Conservation (phyloP, 495 filamentous ascomycete species). For the Hypoxylon subgilvum region DNA sequence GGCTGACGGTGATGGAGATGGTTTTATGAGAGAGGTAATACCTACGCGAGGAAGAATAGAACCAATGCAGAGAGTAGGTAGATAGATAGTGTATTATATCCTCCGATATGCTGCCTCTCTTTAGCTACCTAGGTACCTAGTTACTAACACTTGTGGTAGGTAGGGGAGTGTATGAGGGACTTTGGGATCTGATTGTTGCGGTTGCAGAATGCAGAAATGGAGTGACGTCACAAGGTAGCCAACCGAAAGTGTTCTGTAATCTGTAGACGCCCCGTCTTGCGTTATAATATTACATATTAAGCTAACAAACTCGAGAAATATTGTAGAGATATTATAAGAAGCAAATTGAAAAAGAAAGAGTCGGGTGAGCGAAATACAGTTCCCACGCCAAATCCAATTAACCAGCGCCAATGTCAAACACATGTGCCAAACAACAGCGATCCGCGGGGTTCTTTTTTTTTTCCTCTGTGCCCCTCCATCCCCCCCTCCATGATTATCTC, state of each 20-base stretch:
- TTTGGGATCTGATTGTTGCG: neutral
- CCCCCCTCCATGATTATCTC: neutral
- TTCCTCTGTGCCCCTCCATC: conserved; percentile 19
- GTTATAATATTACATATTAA: neutral
- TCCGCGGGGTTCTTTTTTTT: conserved; percentile 21
- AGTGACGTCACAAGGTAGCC: neutral
- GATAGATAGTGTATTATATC: too few relatives aligned
- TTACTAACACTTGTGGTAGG: neutral
- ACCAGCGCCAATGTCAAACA: conserved; percentile 14
- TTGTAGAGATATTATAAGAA: neutral
- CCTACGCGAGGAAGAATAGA: too few relatives aligned
- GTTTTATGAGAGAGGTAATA: neutral
- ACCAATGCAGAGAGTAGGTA: too few relatives aligned
- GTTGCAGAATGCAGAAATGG: neutral
- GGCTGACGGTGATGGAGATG: too few relatives aligned
- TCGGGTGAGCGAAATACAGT: conserved; percentile 18
- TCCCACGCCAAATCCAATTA: conserved; percentile 11
- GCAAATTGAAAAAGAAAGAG: conserved; percentile 1
- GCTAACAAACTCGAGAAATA: neutral
- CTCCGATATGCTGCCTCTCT: too few relatives aligned
- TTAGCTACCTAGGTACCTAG: neutral
- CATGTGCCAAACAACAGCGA: conserved; percentile 23
- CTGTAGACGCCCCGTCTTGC: too few relatives aligned
- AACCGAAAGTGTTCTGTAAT: neutral
- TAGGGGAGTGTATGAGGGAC: neutral